Evolutionary conservation across 2,329 filamentous ascomycete genomes (phyloP), one percentile per base, ranked within the genome.

Genomic region (Gremmenia infestans): DNA sequence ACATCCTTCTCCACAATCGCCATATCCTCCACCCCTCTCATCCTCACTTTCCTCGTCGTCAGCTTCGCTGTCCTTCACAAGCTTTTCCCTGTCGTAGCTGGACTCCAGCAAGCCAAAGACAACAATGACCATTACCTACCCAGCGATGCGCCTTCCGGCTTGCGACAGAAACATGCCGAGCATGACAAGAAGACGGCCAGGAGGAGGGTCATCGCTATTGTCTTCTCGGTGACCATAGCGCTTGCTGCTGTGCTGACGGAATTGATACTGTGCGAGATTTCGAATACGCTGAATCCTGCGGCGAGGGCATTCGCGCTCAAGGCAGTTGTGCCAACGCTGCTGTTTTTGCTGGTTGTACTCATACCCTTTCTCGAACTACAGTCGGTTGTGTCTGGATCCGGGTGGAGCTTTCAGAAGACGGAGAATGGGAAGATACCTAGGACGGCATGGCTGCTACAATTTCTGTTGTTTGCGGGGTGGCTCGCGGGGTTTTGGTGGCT

Each of bases 201-300:
- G 49, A 72, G 80, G 42, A 73, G 77, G 23, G 68, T 80, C 12
- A 80, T 84, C 2, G 85, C 83, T 14, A 73, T 80, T 55, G 84
- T 88, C 1, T 95, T 95, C 71, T 85, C 88, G 6, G 80, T 83
- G 1, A 95, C 89, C 9, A 82, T 94, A 37, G 89, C 84, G 1
- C 78, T 95, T 8, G 87, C 90, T 5, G 81, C 87, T 39, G 88
- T 93, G 1, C 76, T 96, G 47, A 89, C 85, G 2, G 86, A 92
- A 72, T 74, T 96, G 62, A 88, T 96, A 47, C 79, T 96, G 8
- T 91, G 89, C 65, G 91, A 96, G 72, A 89, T 96, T 45, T 85
- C 88, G 25, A 89, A 90, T 66, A 78, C 87, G 5, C 79, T 90
- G n/a, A 81, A 86, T 60, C 79, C 84, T 6, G 76, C 77, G 35